phyloP scores from a whole-genome alignment of 768 basidiomycete species.

The Suillus cothurnatus region DNA sequence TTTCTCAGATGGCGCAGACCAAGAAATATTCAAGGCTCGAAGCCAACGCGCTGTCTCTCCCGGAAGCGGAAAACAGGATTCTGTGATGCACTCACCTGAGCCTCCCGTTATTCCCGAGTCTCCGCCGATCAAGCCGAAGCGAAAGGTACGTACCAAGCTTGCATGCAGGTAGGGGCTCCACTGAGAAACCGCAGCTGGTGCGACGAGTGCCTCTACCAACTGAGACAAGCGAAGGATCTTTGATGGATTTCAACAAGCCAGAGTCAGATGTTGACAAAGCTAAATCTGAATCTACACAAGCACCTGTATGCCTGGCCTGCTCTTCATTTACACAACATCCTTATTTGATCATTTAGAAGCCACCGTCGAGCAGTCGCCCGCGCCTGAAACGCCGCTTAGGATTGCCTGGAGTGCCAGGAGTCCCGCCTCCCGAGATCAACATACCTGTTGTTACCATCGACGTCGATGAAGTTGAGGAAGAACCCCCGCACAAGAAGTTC shows the following conservation, averaged over 20 bases:
- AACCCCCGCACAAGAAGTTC: conserved; percentile 70
- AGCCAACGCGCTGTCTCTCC: conserved; percentile 13
- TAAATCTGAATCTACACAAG: conserved; percentile 19
- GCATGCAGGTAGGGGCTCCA: not conserved
- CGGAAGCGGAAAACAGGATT: conserved; percentile 16
- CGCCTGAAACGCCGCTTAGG: conserved; percentile 54
- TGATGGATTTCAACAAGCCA: not conserved
- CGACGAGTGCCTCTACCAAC: conserved; percentile 1
- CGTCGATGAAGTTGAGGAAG: conserved; percentile 26
- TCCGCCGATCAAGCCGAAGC: conserved; percentile 28
- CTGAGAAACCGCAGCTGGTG: not conserved
- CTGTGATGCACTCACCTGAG: conserved; percentile 19
- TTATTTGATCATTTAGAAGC: conserved; percentile 33
- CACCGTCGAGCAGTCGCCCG: conserved; percentile 41
- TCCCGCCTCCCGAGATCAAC: conserved; percentile 22
- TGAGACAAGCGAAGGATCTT: not conserved
- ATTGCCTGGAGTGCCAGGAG: conserved; percentile 33
- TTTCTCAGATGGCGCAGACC: conserved; percentile 23
- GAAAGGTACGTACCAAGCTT: conserved; percentile 31
- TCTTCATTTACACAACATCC: too few species aligned
- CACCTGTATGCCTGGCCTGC: conserved; percentile 23
- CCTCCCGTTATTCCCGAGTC: conserved; percentile 21
- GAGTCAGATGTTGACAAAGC: conserved; percentile 11
- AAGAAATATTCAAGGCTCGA: conserved; percentile 5
- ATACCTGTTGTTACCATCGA: conserved; percentile 21